Conservation (phyloP, 805 yeast species). For the Cyberlindnera euphorbiiphila region DNA sequence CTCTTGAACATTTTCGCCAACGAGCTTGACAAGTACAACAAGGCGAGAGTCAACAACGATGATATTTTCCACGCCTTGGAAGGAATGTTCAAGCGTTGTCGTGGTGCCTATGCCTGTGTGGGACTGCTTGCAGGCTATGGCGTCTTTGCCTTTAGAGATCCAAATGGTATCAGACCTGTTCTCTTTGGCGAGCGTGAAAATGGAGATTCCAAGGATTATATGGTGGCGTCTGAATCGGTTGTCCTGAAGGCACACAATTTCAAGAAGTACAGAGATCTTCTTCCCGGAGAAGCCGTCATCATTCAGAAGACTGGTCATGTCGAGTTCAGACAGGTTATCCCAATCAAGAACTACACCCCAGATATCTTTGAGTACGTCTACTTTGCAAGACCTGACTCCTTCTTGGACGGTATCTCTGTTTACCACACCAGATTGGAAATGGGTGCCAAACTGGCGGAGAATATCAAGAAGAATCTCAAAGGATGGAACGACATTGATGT, state of each 20-base stretch:
- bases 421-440: constrained; percentile 88
- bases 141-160: constrained; percentile 92
- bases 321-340: constrained; percentile 82
- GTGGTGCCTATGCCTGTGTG: constrained; percentile 97
- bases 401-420: constrained; percentile 93
- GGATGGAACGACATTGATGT: constrained; percentile 72
- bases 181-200: constrained; percentile 77
- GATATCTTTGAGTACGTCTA: constrained; percentile 97
- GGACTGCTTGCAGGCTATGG: constrained; percentile 97
- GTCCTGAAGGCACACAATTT: constrained; percentile 92
- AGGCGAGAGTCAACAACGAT: constrained; percentile 85
- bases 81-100: constrained; percentile 74
- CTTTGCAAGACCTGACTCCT: constrained; percentile 97
- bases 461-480: constrained; percentile 44
- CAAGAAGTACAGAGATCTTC: constrained; percentile 70
- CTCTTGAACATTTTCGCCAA: constrained; percentile 87
- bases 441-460: constrained; percentile 87
- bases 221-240: constrained; percentile 94
- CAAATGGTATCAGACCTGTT: constrained; percentile 93
- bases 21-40: constrained; percentile 85
- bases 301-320: constrained; percentile 77
- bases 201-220: constrained; percentile 67
- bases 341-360: constrained; percentile 77
- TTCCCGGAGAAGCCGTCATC: constrained; percentile 96
- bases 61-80: constrained; percentile 84